These are phyloP conservation scores for Phytophthora hibernalis DNA, from an alignment of 352 stramenopile species.

Conservation along the genomic window DNA sequence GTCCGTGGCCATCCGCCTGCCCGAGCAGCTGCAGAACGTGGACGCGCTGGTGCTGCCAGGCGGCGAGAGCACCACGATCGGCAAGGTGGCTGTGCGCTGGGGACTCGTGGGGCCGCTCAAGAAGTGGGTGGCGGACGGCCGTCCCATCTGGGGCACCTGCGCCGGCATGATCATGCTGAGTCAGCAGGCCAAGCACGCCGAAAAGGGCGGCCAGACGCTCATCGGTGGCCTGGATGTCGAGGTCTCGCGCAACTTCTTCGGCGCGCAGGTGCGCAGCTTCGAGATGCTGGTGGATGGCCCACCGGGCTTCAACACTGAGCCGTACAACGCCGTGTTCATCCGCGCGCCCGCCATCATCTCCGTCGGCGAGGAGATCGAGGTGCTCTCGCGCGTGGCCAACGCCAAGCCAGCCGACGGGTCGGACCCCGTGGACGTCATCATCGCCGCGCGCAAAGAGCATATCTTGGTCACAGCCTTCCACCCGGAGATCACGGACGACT, in stretches of 20 bases:
- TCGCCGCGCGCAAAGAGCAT: constrained; percentile 85
- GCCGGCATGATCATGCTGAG: constrained; percentile 97
- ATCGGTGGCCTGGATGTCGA: constrained; percentile 96
- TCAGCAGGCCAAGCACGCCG: constrained; percentile 78
- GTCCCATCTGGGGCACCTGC: constrained; percentile 96
- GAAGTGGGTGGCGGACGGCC: constrained; percentile 71
- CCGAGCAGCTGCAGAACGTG: constrained; percentile 77
- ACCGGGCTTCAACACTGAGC: constrained; percentile 57
- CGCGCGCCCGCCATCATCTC: constrained; percentile 96
- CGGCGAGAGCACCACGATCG: constrained; percentile 97
- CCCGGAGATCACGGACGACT: constrained; percentile 95
- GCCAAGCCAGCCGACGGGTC: constrained; percentile 77
- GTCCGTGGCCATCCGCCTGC: constrained; percentile 81
- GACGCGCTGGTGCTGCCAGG: constrained; percentile 95
- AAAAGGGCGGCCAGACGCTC: constrained; percentile 93
- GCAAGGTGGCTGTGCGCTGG: constrained; percentile 88
- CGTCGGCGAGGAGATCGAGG: constrained; percentile 87
- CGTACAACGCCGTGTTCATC: constrained; percentile 97
- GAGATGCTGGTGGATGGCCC: constrained; percentile 72
- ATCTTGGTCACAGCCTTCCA: constrained; percentile 97
- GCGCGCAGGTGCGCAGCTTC: constrained; percentile 91
- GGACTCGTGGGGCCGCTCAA: constrained; percentile 82
- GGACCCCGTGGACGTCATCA: constrained; percentile 83
- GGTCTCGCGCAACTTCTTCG: constrained; percentile 98
- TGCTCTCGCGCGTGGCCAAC: constrained; percentile 90